A percentile compares a stretch with the other conserved stretches of the same genome.
These are phyloP conservation scores for Betula pendula DNA, from an alignment of 306 rosid genomes.

Conservation along the genomic window DNA sequence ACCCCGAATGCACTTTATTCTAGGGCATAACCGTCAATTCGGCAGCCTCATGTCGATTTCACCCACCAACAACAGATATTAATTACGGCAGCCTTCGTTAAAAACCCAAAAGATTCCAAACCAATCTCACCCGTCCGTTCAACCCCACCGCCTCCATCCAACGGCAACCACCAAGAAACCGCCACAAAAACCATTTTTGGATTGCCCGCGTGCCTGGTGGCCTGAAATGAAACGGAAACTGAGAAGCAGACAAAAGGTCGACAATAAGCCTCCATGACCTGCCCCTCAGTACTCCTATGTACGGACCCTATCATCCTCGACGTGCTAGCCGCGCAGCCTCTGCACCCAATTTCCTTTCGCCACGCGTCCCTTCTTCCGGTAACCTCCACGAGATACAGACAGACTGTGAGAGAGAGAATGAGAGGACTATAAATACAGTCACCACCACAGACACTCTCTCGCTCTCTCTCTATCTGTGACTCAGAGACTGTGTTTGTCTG, in stretches of 20 bases:
- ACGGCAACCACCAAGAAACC: too few relatives aligned
- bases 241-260: conserved; percentile 21
- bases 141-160: background rate
- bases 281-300: conserved; percentile 15
- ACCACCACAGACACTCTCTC: background rate
- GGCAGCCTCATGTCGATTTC: background rate
- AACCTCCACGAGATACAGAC: background rate
- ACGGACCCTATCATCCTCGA: conserved; percentile 46
- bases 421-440: background rate
- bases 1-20: too few relatives aligned
- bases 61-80: background rate
- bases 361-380: conserved; percentile 36
- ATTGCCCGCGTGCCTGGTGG: background rate
- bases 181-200: background rate
- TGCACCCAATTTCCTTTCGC: background rate
- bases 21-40: background rate
- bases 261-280: conserved; percentile 23
- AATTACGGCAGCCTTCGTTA: background rate
- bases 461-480: background rate
- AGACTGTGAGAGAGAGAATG: background rate
- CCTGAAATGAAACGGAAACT: conserved; percentile 21
- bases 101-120: background rate
- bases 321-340: conserved; percentile 12
- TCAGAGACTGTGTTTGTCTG: background rate
- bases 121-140: background rate